phyloP scores from a whole-genome alignment of 352 stramenopile species.

The Nothophytophthora sp. region DNA sequence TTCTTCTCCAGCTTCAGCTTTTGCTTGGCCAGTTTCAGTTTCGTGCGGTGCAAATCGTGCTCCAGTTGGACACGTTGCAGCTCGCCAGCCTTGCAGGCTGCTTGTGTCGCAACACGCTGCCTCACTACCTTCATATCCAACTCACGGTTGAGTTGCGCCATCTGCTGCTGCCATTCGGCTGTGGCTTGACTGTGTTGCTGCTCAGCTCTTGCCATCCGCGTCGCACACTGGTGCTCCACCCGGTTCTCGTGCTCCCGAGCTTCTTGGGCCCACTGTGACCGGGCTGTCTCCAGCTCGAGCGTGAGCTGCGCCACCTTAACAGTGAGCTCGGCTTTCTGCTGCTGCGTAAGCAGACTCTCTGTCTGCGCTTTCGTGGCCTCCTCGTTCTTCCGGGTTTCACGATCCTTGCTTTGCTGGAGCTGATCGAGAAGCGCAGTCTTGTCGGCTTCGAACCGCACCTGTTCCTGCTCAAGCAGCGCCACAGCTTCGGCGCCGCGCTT shows the following conservation, averaged over 20 bases:
- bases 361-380: slow-evolving; percentile 13
- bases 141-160: slow-evolving; percentile 27
- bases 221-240: slow-evolving; percentile 8
- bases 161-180: slow-evolving; percentile 37
- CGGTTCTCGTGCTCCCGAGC: slow-evolving; percentile 18
- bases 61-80: slow-evolving; percentile 26
- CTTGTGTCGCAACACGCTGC: slow-evolving; percentile 31
- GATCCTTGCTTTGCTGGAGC: slow-evolving; percentile 19
- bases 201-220: slow-evolving; percentile 17
- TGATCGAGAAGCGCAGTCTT: slow-evolving; percentile 17
- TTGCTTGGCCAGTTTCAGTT: slow-evolving; percentile 33
- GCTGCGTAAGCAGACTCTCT: slow-evolving; percentile 15
- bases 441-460: slow-evolving; percentile 16
- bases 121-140: slow-evolving; percentile 23
- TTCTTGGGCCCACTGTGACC: slow-evolving; percentile 21
- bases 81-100: slow-evolving; percentile 28
- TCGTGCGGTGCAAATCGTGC: slow-evolving; percentile 16
- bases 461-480: slow-evolving; percentile 16
- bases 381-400: slow-evolving; percentile 5
- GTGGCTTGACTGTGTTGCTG: slow-evolving; percentile 26
- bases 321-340: slow-evolving; percentile 33
- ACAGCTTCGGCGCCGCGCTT: slow-evolving; percentile 20
- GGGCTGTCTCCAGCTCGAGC: slow-evolving; percentile 29
- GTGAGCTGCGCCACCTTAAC: slow-evolving; percentile 33
- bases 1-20: slow-evolving; percentile 66